phyloP scores from a whole-genome alignment of 495 filamentous ascomycete genomes.

The Penicillium ochrochloron region DNA sequence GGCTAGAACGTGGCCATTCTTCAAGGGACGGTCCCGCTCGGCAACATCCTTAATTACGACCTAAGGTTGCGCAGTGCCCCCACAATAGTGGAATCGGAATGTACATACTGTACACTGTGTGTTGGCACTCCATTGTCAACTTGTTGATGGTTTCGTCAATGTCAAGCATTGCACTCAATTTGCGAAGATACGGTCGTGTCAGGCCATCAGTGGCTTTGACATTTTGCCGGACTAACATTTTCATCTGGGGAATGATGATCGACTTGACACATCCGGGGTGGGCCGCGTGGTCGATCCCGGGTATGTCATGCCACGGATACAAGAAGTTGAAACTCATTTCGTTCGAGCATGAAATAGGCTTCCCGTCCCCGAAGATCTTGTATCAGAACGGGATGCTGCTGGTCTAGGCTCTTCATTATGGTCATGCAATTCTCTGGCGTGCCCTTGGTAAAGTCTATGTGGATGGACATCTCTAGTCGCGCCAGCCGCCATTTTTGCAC shows the following conservation, averaged over 20 bases:
- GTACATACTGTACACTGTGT: conserved; percentile 19
- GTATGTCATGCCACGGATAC: conserved; percentile 18
- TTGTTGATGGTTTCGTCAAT: conserved; percentile 13
- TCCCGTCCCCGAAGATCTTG: conserved; percentile 23
- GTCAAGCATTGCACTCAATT: conserved; percentile 24
- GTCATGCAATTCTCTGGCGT: conserved; percentile 9
- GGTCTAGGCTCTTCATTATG: neutral
- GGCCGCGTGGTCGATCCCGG: conserved; percentile 13
- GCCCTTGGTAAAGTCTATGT: conserved; percentile 12
- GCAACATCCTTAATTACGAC: conserved; percentile 26
- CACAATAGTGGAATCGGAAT: conserved; percentile 25
- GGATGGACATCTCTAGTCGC: conserved; percentile 3
- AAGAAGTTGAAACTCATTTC: conserved; percentile 18
- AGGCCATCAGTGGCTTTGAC: conserved; percentile 15
- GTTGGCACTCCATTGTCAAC: conserved; percentile 25
- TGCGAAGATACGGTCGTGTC: conserved; percentile 15
- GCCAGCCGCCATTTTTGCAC: conserved; percentile 5
- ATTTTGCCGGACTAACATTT: conserved; percentile 18
- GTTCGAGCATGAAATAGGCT: conserved; percentile 10
- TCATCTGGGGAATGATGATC: conserved; percentile 21
- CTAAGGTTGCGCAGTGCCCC: conserved; percentile 22
- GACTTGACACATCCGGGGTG: conserved; percentile 9
- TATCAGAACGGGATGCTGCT: conserved; percentile 12
- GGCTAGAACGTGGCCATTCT: conserved; percentile 58
- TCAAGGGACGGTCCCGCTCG: conserved; percentile 56